Evolutionary conservation across 495 filamentous ascomycete species (phyloP), one percentile per base, ranked within the genome.

Genomic region (Penicillium egyptiacum): DNA sequence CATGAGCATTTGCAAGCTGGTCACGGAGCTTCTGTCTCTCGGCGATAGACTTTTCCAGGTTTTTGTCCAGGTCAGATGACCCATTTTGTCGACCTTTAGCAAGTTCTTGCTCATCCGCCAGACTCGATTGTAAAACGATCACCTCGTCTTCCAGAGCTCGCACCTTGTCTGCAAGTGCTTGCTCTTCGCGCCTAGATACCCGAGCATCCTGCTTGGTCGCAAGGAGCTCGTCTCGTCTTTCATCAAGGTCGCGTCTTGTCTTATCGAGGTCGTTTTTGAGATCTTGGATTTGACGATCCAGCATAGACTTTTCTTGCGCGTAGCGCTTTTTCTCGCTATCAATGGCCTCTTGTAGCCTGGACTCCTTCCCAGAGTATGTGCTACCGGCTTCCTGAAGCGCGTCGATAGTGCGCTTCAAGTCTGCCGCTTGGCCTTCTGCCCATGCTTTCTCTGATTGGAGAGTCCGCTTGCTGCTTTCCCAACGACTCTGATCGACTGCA

Each of bases 141-240:
- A 93, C 78, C 65, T 95, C 90, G 58, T 92, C 89, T 65, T 93
- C 88, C 16, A 95, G 67, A n/a, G 79, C 83, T 59, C 89, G 83
- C 9, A 88, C 73, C 61, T 87, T 91, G 45, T 90, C 86, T 41
- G 77, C 75, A 28, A 91, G 74, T 1, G 76, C 70, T 51, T 82
- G 79, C 69, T 85, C 82, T 37, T 88, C 84, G 16, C 87, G 82
- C 61, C 85, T 80, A 46, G 81, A 82, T 46, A 86, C 71, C 26
- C 86, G 85, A 11, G 90, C 79, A 17, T 92, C 86, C 61, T 93
- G 87, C 43, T 81, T 82, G 23, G 83, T 76, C 8, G 75, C 63
- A 9, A 86, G 80, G 14, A 89, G 72, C 44, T 91, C 84, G 40
- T 77, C 74, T 47, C 80, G 73, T 48, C 81, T 72, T 49, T 80